Conservation (phyloP, 2,329 filamentous ascomycete species). For the Cytospora schulzeri region DNA sequence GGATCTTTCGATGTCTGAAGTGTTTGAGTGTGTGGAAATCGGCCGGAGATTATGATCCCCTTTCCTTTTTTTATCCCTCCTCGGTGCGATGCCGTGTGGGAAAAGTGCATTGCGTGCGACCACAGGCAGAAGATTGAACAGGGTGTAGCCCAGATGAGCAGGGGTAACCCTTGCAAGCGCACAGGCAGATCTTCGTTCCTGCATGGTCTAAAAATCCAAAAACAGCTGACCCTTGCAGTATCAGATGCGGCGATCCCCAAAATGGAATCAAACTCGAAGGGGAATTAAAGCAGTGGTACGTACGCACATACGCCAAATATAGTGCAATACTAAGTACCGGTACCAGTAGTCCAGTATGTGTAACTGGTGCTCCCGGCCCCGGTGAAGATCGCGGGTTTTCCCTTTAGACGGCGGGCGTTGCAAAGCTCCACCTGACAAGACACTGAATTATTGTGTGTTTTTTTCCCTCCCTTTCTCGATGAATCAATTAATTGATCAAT, state of each 20-base stretch:
- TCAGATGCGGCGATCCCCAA: not conserved
- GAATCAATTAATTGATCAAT: not conserved
- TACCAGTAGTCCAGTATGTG: too few species aligned
- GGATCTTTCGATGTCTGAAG: not conserved
- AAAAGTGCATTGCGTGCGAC: not conserved
- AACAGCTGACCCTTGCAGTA: not conserved
- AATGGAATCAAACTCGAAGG: not conserved
- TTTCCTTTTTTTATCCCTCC: not conserved
- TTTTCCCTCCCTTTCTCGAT: too few species aligned
- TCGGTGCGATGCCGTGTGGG: not conserved
- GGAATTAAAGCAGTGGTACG: not conserved
- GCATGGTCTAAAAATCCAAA: not conserved
- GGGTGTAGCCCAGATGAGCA: not conserved
- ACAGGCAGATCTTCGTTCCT: slow-evolving; percentile 2
- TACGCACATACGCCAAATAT: not conserved
- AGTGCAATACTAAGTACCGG: not conserved
- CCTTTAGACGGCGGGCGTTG: not conserved
- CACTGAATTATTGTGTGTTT: not conserved
- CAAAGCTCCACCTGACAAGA: not conserved
- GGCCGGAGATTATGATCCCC: slow-evolving; percentile 1
- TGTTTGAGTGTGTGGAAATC: not conserved
- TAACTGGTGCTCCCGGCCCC: not conserved
- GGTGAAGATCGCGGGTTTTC: not conserved
- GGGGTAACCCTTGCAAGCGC: not conserved
- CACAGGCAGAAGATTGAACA: too few species aligned